phyloP scores from a whole-genome alignment of 495 filamentous ascomycete genomes.

The Penicillium salamii region DNA sequence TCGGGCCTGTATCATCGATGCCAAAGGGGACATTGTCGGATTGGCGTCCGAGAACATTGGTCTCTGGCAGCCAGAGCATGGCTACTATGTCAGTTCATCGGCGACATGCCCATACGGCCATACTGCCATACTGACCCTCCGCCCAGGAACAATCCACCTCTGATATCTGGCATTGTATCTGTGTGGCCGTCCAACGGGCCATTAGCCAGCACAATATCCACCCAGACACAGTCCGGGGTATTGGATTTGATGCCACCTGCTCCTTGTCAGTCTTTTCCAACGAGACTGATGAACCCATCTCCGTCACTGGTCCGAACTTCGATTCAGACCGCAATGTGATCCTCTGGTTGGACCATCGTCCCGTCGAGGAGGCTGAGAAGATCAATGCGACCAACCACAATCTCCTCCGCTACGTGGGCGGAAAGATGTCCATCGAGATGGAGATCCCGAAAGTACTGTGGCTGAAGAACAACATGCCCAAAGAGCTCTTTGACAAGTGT shows the following conservation, averaged over 20 bases:
- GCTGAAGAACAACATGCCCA: slow-evolving; percentile 98
- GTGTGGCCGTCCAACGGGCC: slow-evolving; percentile 72
- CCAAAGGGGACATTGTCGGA: slow-evolving; percentile 86
- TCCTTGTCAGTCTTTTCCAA: slow-evolving; percentile 86
- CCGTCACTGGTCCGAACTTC: slow-evolving; percentile 85
- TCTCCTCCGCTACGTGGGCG: slow-evolving; percentile 91
- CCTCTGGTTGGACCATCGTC: slow-evolving; percentile 90
- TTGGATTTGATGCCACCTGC: slow-evolving; percentile 97
- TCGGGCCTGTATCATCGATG: slow-evolving; percentile 89
- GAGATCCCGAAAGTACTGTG: slow-evolving; percentile 96
- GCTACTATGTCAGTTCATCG: slow-evolving; percentile 68
- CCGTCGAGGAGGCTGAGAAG: slow-evolving; percentile 79
- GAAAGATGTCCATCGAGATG: slow-evolving; percentile 98
- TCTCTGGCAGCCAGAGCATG: slow-evolving; percentile 87
- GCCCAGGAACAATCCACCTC: slow-evolving; percentile 94
- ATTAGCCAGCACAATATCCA: slow-evolving; percentile 76
- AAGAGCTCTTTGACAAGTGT: slow-evolving; percentile 82
- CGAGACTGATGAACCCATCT: slow-evolving; percentile 85
- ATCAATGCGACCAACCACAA: slow-evolving; percentile 93
- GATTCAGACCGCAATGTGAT: slow-evolving; percentile 84
- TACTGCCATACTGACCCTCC: slow-evolving; percentile 15
- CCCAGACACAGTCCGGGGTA: slow-evolving; percentile 68
- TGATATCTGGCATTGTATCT: slow-evolving; percentile 94
- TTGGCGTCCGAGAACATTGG: slow-evolving; percentile 88
- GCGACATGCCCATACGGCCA: too few relatives aligned